Evolutionary conservation across 2,329 filamentous ascomycete genomes (phyloP).

Genomic region (Drechslera avenae): DNA sequence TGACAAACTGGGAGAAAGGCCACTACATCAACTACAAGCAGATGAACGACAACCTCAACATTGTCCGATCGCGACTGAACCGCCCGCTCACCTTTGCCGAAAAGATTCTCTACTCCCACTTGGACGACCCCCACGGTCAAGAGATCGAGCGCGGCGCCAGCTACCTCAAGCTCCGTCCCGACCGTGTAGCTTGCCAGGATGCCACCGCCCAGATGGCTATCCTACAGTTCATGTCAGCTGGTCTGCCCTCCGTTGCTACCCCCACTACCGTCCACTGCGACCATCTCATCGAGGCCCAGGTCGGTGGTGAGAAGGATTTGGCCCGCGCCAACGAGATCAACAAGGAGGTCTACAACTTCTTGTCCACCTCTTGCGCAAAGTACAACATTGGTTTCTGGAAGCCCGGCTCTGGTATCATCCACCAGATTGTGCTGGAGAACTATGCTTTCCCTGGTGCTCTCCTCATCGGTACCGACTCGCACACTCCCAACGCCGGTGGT

Average conservation of each 20-base stretch:
- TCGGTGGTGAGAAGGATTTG: constrained; percentile 93
- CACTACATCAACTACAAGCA: constrained; percentile 99
- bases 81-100: constrained; percentile 93
- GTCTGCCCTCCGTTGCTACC: constrained; percentile 93
- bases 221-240: constrained; percentile 98
- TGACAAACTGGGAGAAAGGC: constrained; percentile 94
- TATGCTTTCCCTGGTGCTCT: constrained; percentile 99
- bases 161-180: constrained; percentile 94
- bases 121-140: constrained; percentile 94
- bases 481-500: constrained; percentile 97
- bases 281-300: constrained; percentile 97
- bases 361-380: constrained; percentile 91
- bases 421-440: constrained; percentile 98
- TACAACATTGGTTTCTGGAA: constrained; percentile 99
- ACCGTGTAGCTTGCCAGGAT: constrained; percentile 99
- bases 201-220: constrained; percentile 99
- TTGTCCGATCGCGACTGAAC: constrained; percentile 89
- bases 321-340: constrained; percentile 89
- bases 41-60: constrained; percentile 95
- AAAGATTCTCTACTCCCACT: constrained; percentile 98
- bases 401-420: constrained; percentile 98
- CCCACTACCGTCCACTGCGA: constrained; percentile 97
- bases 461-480: constrained; percentile 95
- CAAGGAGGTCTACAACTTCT: constrained; percentile 99
- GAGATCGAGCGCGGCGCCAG: constrained; percentile 95